Base-by-base conservation (phyloP, 2,329 filamentous ascomycete genomes). In the Sporothrix brasiliensis region DNA sequence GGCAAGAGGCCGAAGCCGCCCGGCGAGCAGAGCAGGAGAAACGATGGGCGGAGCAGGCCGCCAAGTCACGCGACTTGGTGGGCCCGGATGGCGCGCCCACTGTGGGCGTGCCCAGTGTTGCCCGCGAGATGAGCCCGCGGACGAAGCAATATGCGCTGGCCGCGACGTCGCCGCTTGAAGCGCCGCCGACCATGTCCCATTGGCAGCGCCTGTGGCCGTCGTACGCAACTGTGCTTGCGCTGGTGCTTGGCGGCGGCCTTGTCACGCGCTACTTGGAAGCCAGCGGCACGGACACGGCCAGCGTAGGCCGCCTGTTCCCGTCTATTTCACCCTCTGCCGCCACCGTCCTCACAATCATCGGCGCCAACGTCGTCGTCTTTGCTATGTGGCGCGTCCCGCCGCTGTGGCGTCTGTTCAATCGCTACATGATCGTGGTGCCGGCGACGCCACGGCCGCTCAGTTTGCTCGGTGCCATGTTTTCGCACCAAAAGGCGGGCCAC, bases 381-480 rank as follows among this genome's bases (percentile, higher is more conserved):
- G 70, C 84, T 30, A 79, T 83, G 39, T 93, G 91, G 89, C 85
- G 85, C 74, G 74, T 88, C 13, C 90, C 91, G 61, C 87, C 87
- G 1, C 75, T 88, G 41, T 94, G 90, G 89, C 79, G 81, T 14
- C 67, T 88, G 19, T 79, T 93, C 74, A 94, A 92, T 79, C 86
- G 83, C 73, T 90, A 90, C 80, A 88, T 92, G 79, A 81, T 91
- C 53, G 78, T 89, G 49, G 81, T 89, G 10, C 84, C 90, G 7
- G 90, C 87, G 7, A 88, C 88, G 67, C 90, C 91, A 10, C 85
- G 85, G 73, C 85, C 90, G 4, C 71, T 87, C 24, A 85, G 86
- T 73, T 78, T 92, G 72, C 76, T 94, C 39, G 87, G 87, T 47
- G 87, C 87, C 74, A 81, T 87, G 66, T 92, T 93, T 80, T 91